A percentile compares a stretch with the other conserved stretches of the same genome.
Evolutionary conservation across 2,329 filamentous ascomycete genomes (phyloP).

Genomic region (Alternaria solani): DNA sequence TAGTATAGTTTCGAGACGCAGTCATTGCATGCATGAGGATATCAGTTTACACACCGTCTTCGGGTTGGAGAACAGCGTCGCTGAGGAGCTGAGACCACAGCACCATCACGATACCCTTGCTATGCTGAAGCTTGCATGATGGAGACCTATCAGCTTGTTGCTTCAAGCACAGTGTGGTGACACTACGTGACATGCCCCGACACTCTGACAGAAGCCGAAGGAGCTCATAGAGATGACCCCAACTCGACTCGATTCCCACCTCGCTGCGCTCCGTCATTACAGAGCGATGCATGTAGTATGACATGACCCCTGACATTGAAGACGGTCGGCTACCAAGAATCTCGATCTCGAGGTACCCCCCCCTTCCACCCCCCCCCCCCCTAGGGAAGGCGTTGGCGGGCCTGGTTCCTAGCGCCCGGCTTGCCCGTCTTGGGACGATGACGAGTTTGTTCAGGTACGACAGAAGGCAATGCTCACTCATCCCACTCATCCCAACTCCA

Average conservation of each 20-base stretch:
- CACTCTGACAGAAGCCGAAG: not conserved
- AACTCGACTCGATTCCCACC: not conserved
- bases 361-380: too few species aligned
- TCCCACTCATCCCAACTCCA: slow-evolving; percentile 11
- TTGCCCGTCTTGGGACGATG: slow-evolving; percentile 8
- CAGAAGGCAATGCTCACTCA: slow-evolving; percentile 17
- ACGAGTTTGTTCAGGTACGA: slow-evolving; percentile 10
- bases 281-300: slow-evolving; percentile 6
- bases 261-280: not conserved
- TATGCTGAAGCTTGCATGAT: not conserved
- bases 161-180: not conserved
- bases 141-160: not conserved
- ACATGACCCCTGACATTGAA: slow-evolving; percentile 5
- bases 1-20: slow-evolving; percentile 1
- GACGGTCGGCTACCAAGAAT: not conserved
- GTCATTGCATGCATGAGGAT: slow-evolving; percentile 10
- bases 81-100: slow-evolving; percentile 6
- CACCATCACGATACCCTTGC: not conserved
- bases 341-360: slow-evolving; percentile 4
- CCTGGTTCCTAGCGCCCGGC: slow-evolving; percentile 8
- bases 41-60: slow-evolving; percentile 14
- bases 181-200: not conserved
- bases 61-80: slow-evolving; percentile 7
- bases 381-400: slow-evolving; percentile 9
- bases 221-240: not conserved